Percentiles rank a stretch among this genome's conserved stretches.
These are phyloP conservation scores for Curvularia sp. DNA, from an alignment of 2,329 filamentous ascomycete species.

Conservation along the genomic window DNA sequence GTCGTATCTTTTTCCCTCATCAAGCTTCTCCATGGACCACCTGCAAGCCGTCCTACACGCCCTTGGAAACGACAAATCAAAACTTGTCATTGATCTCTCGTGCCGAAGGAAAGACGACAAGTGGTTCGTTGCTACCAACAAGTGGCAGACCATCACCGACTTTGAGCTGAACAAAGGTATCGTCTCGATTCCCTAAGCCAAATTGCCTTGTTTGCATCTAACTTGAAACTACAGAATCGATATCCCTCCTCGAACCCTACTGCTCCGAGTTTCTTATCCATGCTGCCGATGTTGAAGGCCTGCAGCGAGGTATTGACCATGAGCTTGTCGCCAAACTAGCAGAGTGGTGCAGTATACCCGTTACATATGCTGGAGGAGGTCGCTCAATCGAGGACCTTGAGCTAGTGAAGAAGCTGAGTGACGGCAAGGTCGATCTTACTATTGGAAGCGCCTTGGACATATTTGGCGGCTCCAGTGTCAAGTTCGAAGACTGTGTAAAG, in stretches of 20 bases:
- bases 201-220: background rate
- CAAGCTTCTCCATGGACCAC: conserved; percentile 77
- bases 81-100: conserved; percentile 93
- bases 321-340: conserved; percentile 77
- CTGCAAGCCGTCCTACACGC: conserved; percentile 76
- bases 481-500: conserved; percentile 83
- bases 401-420: conserved; percentile 77
- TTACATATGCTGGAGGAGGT: conserved; percentile 97
- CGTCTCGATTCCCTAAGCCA: conserved; percentile 26
- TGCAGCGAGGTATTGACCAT: conserved; percentile 90
- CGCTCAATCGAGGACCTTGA: conserved; percentile 82
- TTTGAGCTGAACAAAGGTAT: conserved; percentile 89
- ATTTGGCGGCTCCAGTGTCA: conserved; percentile 87
- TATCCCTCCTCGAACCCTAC: conserved; percentile 81
- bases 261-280: conserved; percentile 98
- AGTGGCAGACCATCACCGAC: conserved; percentile 97
- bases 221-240: conserved; percentile 66
- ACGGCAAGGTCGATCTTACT: conserved; percentile 85
- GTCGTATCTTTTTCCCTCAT: conserved; percentile 88
- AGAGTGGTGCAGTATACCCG: conserved; percentile 87
- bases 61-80: conserved; percentile 75
- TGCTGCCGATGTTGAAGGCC: conserved; percentile 93
- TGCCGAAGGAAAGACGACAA: conserved; percentile 77
- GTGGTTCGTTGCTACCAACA: conserved; percentile 99
- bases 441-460: conserved; percentile 97